Evolutionary conservation across 148 eudicot species (phyloP).

Genomic region (Fallopia convolvulus): DNA sequence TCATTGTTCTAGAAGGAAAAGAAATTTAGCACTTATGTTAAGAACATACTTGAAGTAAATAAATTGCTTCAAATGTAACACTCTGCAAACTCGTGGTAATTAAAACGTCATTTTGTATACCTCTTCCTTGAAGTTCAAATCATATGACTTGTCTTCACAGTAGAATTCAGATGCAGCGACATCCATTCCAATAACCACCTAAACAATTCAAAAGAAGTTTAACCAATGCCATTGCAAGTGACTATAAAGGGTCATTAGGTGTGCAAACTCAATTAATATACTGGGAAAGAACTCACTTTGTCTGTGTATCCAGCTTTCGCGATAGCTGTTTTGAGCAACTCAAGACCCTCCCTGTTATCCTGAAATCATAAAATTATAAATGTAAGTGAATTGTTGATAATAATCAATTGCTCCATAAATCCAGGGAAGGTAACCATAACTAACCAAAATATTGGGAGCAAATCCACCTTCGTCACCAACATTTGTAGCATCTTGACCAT

Average conservation of each 20-base stretch:
- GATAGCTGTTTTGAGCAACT: slow-evolving; percentile 89
- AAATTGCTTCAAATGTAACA: neutral
- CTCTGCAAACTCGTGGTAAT: neutral
- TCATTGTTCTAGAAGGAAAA: slow-evolving; percentile 53
- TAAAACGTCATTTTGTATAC: slow-evolving; percentile 17
- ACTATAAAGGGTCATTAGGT: neutral
- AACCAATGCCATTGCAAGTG: neutral
- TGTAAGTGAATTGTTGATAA: neutral
- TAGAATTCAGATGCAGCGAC: slow-evolving; percentile 98
- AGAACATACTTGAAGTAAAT: neutral
- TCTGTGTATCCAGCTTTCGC: slow-evolving; percentile 93
- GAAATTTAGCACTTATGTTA: neutral
- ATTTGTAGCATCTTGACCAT: slow-evolving; percentile 97
- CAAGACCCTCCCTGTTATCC: slow-evolving; percentile 99
- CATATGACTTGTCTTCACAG: slow-evolving; percentile 77
- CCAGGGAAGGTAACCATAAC: neutral
- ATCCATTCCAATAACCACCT: slow-evolving; percentile 99
- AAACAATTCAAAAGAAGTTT: slow-evolving; percentile 2
- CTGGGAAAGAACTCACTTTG: slow-evolving; percentile 38
- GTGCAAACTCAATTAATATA: neutral
- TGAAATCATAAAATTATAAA: slow-evolving; percentile 24
- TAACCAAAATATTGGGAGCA: slow-evolving; percentile 95
- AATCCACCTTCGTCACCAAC: slow-evolving; percentile 99
- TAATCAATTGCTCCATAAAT: neutral
- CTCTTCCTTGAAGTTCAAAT: slow-evolving; percentile 97